These are phyloP conservation scores for Cercis canadensis DNA, from an alignment of 306 rosid species.

Conservation along the genomic window DNA sequence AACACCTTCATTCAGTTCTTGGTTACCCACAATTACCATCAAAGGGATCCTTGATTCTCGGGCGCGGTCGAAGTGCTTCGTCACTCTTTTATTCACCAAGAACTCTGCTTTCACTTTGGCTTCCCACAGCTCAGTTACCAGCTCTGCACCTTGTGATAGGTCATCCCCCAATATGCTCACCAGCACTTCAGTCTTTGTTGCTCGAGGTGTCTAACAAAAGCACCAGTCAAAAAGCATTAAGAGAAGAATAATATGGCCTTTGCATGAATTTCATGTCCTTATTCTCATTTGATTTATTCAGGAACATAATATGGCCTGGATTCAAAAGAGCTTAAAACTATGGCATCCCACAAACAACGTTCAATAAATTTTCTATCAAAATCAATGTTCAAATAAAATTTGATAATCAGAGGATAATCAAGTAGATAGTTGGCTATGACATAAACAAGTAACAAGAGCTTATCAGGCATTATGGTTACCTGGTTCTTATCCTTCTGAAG, in stretches of 20 bases:
- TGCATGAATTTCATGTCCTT: too few species aligned
- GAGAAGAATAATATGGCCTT: too few species aligned
- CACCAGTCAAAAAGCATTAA: background rate
- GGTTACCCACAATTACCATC: slow-evolving; percentile 82
- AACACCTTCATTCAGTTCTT: slow-evolving; percentile 65
- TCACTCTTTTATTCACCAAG: slow-evolving; percentile 61
- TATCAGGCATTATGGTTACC: slow-evolving; percentile 53
- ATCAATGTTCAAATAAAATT: background rate
- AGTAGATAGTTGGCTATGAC: slow-evolving; percentile 11
- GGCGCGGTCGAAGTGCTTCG: slow-evolving; percentile 79
- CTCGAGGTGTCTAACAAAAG: slow-evolving; percentile 64
- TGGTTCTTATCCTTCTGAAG: slow-evolving; percentile 68
- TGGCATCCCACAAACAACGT: background rate
- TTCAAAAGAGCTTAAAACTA: background rate
- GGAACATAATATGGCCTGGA: too few species aligned
- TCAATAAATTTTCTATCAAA: slow-evolving; percentile 7
- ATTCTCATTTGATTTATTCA: too few species aligned
- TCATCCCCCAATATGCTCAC: slow-evolving; percentile 85
- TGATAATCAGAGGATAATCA: slow-evolving; percentile 14
- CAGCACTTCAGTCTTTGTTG: slow-evolving; percentile 81
- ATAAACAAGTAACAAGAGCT: background rate
- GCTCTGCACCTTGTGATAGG: slow-evolving; percentile 65
- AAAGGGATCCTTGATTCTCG: slow-evolving; percentile 81
- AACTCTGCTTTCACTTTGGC: slow-evolving; percentile 66
- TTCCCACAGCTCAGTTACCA: slow-evolving; percentile 79